Evolutionary conservation across 2,329 filamentous ascomycete genomes (phyloP), one percentile per base, ranked within the genome.

Genomic region (Claviceps spartinae): DNA sequence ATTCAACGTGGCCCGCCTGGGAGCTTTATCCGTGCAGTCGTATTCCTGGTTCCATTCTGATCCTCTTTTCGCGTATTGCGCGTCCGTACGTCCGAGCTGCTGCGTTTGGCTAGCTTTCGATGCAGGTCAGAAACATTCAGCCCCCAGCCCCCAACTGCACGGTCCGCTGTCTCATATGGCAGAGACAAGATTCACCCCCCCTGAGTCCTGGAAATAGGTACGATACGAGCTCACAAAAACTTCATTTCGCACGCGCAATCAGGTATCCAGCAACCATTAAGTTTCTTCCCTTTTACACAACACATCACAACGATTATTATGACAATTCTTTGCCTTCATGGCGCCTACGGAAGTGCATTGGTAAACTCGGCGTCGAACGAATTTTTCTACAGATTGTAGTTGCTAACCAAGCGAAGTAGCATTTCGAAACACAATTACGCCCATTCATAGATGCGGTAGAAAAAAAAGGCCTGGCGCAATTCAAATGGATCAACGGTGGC

Each of bases 321-420:
- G 49, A 52, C 50, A 1, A 36, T 54, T 20, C 52, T 54, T 13
- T 54, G 52, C 36, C 49, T 54, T 1, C 52, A 54, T 34, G 52
- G 52, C 20, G 40, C 52, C 14, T 52, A 37, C 20, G 49, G 52
- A 2, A 54, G 44, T 34, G 44, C 47, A 20, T 41, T 30, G 48
- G 52, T 54, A 20, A 20, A 13, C 16, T 5, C 22, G 26, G 6
- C 7, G 13, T 14, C 4, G 4, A n/a, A 2, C 30, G 30, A 11
- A 24, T 5, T 6, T 6, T 22, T 24, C 9, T 14, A 24, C 30
- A 34, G 30, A 18, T 14, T 8, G 4, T 16, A 14, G 16, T 37
- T 18, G 20, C 37, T 47, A 11, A 42, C 2, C 6, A 38, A 34
- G 1, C 7, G 7, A 13, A 34, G 2, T 34, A 54, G 49, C 30